Conservation (phyloP, 352 stramenopile species). For the Blastocystis sp. region DNA sequence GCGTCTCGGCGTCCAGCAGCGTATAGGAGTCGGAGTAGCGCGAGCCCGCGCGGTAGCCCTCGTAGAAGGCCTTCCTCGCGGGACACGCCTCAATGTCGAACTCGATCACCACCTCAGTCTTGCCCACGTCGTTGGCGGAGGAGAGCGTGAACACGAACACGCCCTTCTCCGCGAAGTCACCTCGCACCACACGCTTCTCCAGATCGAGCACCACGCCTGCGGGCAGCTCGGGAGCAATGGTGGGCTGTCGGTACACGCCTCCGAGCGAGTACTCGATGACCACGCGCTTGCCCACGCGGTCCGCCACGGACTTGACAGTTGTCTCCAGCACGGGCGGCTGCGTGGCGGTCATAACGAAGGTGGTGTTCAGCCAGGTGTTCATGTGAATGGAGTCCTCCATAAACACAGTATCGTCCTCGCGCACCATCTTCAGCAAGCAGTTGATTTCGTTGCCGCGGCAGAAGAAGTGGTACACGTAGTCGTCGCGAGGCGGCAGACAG, state of each 20-base stretch:
- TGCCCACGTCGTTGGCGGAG: background rate
- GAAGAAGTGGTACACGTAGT: background rate
- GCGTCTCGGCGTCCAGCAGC: background rate
- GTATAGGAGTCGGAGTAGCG: background rate
- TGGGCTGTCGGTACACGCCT: background rate
- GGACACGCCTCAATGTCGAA: slow-evolving; percentile 32
- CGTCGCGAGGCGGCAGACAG: background rate
- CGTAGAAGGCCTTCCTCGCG: background rate
- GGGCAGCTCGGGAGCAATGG: background rate
- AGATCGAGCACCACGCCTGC: background rate
- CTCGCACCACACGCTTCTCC: background rate
- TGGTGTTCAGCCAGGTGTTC: background rate
- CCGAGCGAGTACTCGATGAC: background rate
- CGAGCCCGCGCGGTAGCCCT: background rate
- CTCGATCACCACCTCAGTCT: slow-evolving; percentile 8
- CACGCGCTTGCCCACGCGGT: background rate
- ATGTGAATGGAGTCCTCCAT: background rate
- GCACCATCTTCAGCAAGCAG: background rate
- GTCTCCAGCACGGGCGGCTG: background rate
- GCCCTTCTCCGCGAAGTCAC: background rate
- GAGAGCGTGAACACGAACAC: slow-evolving; percentile 7
- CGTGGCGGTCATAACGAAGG: background rate
- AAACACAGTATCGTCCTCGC: background rate
- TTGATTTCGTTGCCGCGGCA: background rate
- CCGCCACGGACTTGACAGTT: background rate